These are phyloP conservation scores for Daldinia grandis DNA, from an alignment of 495 filamentous ascomycete species.

Conservation along the genomic window DNA sequence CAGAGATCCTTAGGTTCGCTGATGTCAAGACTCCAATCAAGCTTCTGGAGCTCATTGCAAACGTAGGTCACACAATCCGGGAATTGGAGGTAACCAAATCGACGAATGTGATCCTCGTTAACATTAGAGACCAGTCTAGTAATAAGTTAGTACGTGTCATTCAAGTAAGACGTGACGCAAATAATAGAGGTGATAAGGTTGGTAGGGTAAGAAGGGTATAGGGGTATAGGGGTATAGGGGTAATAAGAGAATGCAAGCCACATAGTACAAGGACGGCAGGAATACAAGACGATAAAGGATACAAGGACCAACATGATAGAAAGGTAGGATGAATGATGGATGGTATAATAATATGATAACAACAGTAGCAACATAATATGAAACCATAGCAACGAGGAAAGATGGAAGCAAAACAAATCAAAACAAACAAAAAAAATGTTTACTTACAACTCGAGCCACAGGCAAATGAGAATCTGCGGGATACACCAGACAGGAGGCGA, in stretches of 20 bases:
- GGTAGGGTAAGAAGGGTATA: not conserved
- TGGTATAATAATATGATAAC: not conserved
- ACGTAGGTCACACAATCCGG: not conserved
- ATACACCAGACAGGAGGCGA: not conserved
- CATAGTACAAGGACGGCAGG: not conserved
- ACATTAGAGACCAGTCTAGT: not conserved
- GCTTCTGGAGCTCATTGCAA: not conserved
- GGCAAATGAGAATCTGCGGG: not conserved
- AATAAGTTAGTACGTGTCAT: not conserved
- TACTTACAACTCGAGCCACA: constrained; percentile 16
- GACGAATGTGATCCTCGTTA: not conserved
- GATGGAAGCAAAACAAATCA: not conserved
- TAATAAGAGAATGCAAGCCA: not conserved
- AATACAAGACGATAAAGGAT: not conserved
- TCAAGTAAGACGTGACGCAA: not conserved
- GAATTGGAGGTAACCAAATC: not conserved
- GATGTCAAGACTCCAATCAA: not conserved
- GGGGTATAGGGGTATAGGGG: not conserved
- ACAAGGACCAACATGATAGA: not conserved
- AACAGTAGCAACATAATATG: not conserved
- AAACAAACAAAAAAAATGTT: not conserved
- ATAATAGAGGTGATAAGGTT: not conserved
- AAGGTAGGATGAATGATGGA: not conserved
- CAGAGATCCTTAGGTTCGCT: not conserved
- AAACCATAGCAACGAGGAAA: not conserved